Evolutionary conservation across 306 rosid species (phyloP).

Genomic region (Ochetophila trinervis): DNA sequence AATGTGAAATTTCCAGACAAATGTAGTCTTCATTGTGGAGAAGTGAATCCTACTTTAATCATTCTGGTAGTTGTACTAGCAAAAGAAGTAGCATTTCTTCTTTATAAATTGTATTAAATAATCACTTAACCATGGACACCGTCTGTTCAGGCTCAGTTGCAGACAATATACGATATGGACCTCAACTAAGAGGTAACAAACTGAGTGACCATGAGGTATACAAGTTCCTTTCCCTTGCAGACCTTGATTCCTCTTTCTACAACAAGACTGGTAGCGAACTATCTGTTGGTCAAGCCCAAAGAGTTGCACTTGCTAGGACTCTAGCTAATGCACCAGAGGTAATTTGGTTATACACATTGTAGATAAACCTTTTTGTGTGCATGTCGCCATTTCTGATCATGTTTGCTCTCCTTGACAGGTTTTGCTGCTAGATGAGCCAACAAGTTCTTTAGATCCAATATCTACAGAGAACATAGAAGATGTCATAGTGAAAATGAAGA

Average conservation of each 20-base stretch:
- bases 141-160: constrained; percentile 68
- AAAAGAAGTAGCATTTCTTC: background rate
- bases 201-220: constrained; percentile 60
- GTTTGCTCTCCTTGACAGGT: constrained; percentile 39
- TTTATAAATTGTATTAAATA: background rate
- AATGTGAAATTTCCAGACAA: too few relatives aligned
- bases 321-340: constrained; percentile 90
- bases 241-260: constrained; percentile 65
- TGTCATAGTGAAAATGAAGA: constrained; percentile 71
- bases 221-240: constrained; percentile 69
- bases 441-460: constrained; percentile 92
- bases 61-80: background rate
- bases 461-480: constrained; percentile 85
- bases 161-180: constrained; percentile 80
- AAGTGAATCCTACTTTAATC: too few relatives aligned
- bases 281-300: constrained; percentile 92
- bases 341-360: background rate
- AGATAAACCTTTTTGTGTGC: background rate
- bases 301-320: constrained; percentile 95
- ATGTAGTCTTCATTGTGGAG: too few relatives aligned
- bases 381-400: background rate
- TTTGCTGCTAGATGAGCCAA: constrained; percentile 85
- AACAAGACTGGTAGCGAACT: constrained; percentile 59
- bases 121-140: background rate
- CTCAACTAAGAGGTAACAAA: constrained; percentile 60